These are phyloP conservation scores for Inga leiocalycina DNA, from an alignment of 306 rosid species.

Conservation along the genomic window DNA sequence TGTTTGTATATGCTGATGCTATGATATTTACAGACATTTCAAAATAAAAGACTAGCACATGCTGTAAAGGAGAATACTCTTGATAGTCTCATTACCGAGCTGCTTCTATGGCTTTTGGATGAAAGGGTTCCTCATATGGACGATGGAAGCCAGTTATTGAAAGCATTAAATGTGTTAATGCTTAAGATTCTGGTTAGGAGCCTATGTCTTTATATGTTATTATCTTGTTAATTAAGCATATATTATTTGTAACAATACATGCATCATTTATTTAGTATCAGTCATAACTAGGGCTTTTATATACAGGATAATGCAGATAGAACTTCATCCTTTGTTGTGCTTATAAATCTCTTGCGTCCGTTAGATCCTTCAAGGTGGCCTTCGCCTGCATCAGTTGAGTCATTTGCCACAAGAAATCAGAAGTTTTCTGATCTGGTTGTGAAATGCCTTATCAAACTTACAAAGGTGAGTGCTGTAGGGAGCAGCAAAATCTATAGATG, in stretches of 20 bases:
- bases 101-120: constrained; percentile 98
- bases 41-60: constrained; percentile 89
- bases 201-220: not conserved
- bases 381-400: constrained; percentile 81
- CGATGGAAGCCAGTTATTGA: constrained; percentile 96
- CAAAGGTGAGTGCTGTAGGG: constrained; percentile 62
- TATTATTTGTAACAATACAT: not conserved
- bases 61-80: constrained; percentile 93
- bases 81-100: constrained; percentile 95
- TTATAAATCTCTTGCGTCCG: constrained; percentile 88
- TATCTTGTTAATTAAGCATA: not conserved
- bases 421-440: constrained; percentile 97
- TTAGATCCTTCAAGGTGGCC: constrained; percentile 99
- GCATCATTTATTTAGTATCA: not conserved
- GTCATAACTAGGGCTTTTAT: constrained; percentile 28
- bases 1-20: constrained; percentile 15
- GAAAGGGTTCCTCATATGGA: constrained; percentile 99
- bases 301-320: constrained; percentile 98
- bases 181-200: constrained; percentile 86
- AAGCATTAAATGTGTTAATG: constrained; percentile 98
- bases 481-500: not conserved
- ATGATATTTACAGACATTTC: constrained; percentile 74
- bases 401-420: constrained; percentile 87
- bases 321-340: constrained; percentile 92
- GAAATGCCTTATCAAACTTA: constrained; percentile 97